Evolutionary conservation across 2,329 filamentous ascomycete genomes (phyloP).

Genomic region (Fusarium subglutinans): DNA sequence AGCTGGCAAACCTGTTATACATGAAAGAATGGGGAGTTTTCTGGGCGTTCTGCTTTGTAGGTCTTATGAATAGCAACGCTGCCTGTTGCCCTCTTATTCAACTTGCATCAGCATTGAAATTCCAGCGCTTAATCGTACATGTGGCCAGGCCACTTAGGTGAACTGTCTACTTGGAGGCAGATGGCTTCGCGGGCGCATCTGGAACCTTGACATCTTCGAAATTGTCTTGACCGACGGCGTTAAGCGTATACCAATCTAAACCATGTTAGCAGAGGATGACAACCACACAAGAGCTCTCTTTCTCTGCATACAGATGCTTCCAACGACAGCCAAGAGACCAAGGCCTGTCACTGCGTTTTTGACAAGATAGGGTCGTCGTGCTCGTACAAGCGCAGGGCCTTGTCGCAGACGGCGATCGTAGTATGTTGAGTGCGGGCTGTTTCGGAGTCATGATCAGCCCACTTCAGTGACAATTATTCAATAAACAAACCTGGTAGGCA

Average conservation of each 20-base stretch:
- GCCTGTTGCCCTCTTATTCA: slow-evolving; percentile 15
- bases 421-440: slow-evolving; percentile 73
- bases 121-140: slow-evolving; percentile 14
- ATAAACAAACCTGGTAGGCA: slow-evolving; percentile 38
- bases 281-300: slow-evolving; percentile 42
- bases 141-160: background rate
- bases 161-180: slow-evolving; percentile 47
- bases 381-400: slow-evolving; percentile 88
- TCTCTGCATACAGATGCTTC: slow-evolving; percentile 79
- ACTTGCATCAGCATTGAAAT: background rate
- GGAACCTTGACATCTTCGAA: slow-evolving; percentile 96
- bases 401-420: slow-evolving; percentile 90
- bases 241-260: slow-evolving; percentile 72
- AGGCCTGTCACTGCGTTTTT: slow-evolving; percentile 87
- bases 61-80: slow-evolving; percentile 29
- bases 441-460: slow-evolving; percentile 40
- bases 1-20: slow-evolving; percentile 38
- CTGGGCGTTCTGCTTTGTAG: slow-evolving; percentile 32
- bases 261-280: slow-evolving; percentile 22
- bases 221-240: slow-evolving; percentile 91
- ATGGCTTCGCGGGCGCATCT: slow-evolving; percentile 68
- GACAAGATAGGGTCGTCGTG: slow-evolving; percentile 88
- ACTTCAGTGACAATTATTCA: background rate
- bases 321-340: slow-evolving; percentile 77
- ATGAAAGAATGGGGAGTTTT: slow-evolving; percentile 24